Evolutionary conservation across 768 basidiomycete species (phyloP).

Genomic region (Amanita rimosa): DNA sequence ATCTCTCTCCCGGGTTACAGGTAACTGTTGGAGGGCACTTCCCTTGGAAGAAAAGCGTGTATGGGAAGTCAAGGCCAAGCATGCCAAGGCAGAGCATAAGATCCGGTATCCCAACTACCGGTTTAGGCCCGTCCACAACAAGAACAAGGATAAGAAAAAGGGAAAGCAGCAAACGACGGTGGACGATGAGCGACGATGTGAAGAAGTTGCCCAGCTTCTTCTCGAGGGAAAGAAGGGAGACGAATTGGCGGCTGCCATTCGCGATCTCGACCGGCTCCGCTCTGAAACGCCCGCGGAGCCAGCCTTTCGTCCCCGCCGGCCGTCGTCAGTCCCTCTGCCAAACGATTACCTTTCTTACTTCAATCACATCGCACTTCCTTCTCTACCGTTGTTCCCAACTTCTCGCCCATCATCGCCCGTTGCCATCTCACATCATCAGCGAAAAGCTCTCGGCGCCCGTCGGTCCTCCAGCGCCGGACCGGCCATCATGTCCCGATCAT

Average conservation of each 20-base stretch:
- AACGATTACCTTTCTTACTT: slow-evolving; percentile 30
- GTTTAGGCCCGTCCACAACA: slow-evolving; percentile 44
- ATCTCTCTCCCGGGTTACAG: slow-evolving; percentile 22
- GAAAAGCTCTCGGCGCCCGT: slow-evolving; percentile 30
- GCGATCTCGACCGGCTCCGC: slow-evolving; percentile 33
- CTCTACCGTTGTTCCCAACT: slow-evolving; percentile 27
- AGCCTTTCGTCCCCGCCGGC: slow-evolving; percentile 34
- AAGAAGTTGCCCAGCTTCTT: slow-evolving; percentile 52
- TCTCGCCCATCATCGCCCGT: slow-evolving; percentile 37
- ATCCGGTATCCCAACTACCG: slow-evolving; percentile 56
- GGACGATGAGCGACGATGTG: slow-evolving; percentile 57
- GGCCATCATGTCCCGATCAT: slow-evolving; percentile 21
- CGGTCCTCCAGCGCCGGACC: slow-evolving; percentile 40
- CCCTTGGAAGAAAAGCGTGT: slow-evolving; percentile 59
- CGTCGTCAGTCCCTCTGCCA: slow-evolving; percentile 54
- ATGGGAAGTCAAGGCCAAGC: slow-evolving; percentile 66
- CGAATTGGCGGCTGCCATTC: slow-evolving; percentile 50
- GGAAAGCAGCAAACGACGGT: slow-evolving; percentile 25
- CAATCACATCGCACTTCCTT: slow-evolving; percentile 29
- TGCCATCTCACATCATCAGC: slow-evolving; percentile 30
- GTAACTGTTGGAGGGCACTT: slow-evolving; percentile 66
- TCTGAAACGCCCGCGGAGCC: slow-evolving; percentile 10
- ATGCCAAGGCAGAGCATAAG: slow-evolving; percentile 65
- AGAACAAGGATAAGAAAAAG: slow-evolving; percentile 30
- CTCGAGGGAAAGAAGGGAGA: slow-evolving; percentile 64